Evolutionary conservation across 2,329 filamentous ascomycete genomes (phyloP).

Genomic region (Exophiala calicioides): DNA sequence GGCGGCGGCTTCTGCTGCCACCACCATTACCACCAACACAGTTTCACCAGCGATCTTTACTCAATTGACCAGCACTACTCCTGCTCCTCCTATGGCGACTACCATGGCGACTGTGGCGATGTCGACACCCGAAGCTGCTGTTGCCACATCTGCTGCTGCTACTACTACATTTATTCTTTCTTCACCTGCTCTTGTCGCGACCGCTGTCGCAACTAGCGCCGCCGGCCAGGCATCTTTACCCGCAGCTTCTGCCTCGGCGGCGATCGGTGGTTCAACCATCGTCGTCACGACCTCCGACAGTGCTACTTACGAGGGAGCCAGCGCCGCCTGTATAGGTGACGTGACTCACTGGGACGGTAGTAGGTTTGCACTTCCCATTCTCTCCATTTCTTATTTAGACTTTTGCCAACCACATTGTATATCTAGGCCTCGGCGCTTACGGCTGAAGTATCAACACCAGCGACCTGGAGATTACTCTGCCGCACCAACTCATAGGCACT

Average conservation of each 20-base stretch:
- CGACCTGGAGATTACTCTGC: slow-evolving; percentile 69
- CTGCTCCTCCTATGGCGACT: slow-evolving; percentile 16
- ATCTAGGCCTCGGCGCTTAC: slow-evolving; percentile 60
- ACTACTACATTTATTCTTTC: slow-evolving; percentile 31
- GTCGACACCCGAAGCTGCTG: slow-evolving; percentile 5
- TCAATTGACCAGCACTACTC: slow-evolving; percentile 15
- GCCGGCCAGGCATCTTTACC: slow-evolving; percentile 18
- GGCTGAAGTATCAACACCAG: slow-evolving; percentile 62
- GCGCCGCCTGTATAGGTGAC: slow-evolving; percentile 57
- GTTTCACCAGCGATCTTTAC: slow-evolving; percentile 11
- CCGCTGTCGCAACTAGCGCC: slow-evolving; percentile 24
- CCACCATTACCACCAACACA: slow-evolving; percentile 9
- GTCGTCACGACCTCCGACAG: slow-evolving; percentile 11
- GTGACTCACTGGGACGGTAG: slow-evolving; percentile 75
- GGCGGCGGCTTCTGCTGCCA: slow-evolving; percentile 4
- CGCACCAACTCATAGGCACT: slow-evolving; percentile 62
- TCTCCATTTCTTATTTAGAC: too few species aligned
- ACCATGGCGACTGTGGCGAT: too few species aligned
- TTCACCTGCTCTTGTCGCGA: slow-evolving; percentile 12
- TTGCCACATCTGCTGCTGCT: slow-evolving; percentile 19
- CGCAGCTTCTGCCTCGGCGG: slow-evolving; percentile 3
- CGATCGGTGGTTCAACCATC: too few species aligned
- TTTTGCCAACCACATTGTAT: slow-evolving; percentile 6
- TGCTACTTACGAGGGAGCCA: slow-evolving; percentile 35
- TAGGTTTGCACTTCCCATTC: background rate